Conservation (phyloP, 1,284 basidiomycete species). For the Athelia psychrophila region DNA sequence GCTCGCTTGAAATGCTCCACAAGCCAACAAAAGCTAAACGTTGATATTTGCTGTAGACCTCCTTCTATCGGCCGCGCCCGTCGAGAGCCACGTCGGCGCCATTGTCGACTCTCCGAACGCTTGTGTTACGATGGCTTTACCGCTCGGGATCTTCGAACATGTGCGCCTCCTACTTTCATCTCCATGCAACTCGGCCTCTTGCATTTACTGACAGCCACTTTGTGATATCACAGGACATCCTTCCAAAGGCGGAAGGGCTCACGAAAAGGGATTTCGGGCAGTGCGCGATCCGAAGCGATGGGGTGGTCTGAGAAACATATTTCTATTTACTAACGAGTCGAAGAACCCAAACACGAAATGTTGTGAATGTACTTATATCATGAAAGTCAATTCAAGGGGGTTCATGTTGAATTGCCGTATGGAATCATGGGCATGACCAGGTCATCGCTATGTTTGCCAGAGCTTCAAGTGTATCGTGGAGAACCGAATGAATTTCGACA, state of each 20-base stretch:
- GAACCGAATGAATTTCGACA: no score
- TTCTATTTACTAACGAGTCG: no score
- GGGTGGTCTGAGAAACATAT: conserved; percentile 39
- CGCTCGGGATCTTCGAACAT: conserved; percentile 71
- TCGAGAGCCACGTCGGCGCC: conserved; percentile 75
- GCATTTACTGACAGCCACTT: neutral
- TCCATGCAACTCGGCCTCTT: neutral
- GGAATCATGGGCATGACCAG: no score
- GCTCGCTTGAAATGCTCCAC: neutral
- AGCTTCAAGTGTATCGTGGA: no score
- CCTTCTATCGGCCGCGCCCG: conserved; percentile 70
- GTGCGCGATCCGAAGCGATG: conserved; percentile 65
- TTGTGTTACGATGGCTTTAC: conserved; percentile 71
- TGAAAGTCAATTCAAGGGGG: no score
- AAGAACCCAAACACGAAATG: no score
- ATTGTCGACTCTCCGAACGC: conserved; percentile 78
- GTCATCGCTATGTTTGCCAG: no score
- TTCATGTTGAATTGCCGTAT: no score
- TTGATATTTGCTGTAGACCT: conserved; percentile 43
- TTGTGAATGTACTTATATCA: no score
- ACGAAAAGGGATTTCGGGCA: conserved; percentile 58
- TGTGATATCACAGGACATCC: conserved; percentile 54
- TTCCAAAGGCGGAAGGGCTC: conserved; percentile 60
- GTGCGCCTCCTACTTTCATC: conserved; percentile 33
- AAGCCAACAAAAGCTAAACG: neutral